Percentiles rank a stretch among this genome's conserved stretches.
phyloP scores from a whole-genome alignment of 352 stramenopile genomes.

The Plasmopara halstedii region DNA sequence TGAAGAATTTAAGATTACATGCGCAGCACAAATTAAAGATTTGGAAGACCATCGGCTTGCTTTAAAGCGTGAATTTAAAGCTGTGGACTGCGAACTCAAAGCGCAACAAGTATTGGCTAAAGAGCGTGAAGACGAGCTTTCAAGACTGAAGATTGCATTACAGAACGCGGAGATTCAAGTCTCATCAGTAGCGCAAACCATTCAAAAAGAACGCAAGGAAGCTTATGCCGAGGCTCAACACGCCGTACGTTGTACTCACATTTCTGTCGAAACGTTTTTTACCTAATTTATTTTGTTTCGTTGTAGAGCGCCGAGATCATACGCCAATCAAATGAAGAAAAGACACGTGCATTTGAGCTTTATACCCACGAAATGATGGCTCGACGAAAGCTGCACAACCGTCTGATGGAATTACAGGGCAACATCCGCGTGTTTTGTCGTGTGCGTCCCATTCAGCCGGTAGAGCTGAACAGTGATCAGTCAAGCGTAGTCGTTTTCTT shows the following conservation, averaged over 20 bases:
- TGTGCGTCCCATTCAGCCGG: conserved; percentile 75
- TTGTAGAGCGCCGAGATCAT: conserved; percentile 44
- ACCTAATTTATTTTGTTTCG: background rate
- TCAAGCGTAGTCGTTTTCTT: conserved; percentile 59
- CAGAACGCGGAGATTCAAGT: conserved; percentile 34
- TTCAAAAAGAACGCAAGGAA: conserved; percentile 27
- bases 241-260: conserved; percentile 27
- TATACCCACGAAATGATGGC: conserved; percentile 68
- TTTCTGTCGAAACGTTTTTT: background rate
- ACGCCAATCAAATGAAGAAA: conserved; percentile 46
- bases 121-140: conserved; percentile 44
- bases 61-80: conserved; percentile 48
- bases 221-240: conserved; percentile 40
- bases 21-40: conserved; percentile 30
- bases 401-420: conserved; percentile 87
- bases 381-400: conserved; percentile 81
- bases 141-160: conserved; percentile 19
- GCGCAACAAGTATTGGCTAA: conserved; percentile 35
- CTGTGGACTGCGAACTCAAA: conserved; percentile 59
- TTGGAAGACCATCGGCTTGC: conserved; percentile 42
- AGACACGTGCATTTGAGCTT: conserved; percentile 42
- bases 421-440: conserved; percentile 93
- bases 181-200: conserved; percentile 20
- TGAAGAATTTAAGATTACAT: conserved; percentile 22
- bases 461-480: conserved; percentile 69